Evolutionary conservation across 1,139 yeast species (phyloP), one percentile per base, ranked within the genome.

Genomic region (Blastobotrys apis): DNA sequence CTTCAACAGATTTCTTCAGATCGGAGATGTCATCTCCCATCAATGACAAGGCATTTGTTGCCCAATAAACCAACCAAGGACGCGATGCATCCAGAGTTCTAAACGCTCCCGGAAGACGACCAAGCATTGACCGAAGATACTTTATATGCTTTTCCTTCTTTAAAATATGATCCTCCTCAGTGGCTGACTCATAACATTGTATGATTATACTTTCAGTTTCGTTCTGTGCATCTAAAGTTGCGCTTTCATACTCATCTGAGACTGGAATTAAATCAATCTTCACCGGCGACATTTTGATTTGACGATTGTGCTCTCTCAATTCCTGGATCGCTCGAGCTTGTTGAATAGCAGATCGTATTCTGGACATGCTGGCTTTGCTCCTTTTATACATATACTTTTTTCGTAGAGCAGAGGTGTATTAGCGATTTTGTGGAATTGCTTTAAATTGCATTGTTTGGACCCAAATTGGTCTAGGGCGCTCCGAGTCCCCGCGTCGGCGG

Each of bases 51-150:
- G 88, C 71, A 59, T 87, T 88, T 33, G 77, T 57, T 2, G 83
- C 65, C 98, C 98, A 92, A 63, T 85, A 90, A 2, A 84, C 51
- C 63, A 92, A 67, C 98, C 98, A 94, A 0, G 95, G 81, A 51
- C 84, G 90, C 20, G 94, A 84, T 0, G 97, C 92, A 64, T 92
- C 97, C 38, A 86, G 68, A 0, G 69, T 66, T 39, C 67, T 64
- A 63, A 72, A 75, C 36, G 65, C 57, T 2, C 62, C 54, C 0
- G 88, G 84, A 23, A 84, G 70, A 23, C 72, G 69, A 23, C 61
- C 63, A 17, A 49, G 53, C 20, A 84, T 64, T 37, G 72, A 69
- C 16, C 64, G 58, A 12, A 74, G 56, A 53, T 69, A 81, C 44
- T 52, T 53, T 19, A 55, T 46, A 52, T 78, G 82, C 3, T 54